phyloP scores from a whole-genome alignment of 441 rosid genomes.

The Gossypium gossypioides region DNA sequence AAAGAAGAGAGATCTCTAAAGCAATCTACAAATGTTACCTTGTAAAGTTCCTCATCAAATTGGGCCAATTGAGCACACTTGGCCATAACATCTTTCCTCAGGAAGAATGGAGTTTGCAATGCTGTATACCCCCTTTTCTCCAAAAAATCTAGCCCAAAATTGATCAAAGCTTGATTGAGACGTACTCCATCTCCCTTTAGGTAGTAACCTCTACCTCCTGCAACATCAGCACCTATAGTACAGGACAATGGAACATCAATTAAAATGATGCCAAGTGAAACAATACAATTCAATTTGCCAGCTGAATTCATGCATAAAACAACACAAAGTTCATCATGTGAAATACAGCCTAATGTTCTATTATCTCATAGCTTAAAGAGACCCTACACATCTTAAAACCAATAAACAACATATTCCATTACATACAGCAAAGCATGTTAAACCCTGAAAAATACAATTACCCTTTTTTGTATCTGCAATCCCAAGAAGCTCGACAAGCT shows the following conservation, averaged over 20 bases:
- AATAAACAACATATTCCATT: background rate
- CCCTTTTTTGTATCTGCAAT: slow-evolving; percentile 76
- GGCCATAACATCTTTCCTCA: slow-evolving; percentile 87
- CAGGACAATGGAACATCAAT: background rate
- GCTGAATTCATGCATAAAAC: background rate
- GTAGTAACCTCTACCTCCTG: slow-evolving; percentile 87
- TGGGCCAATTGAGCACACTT: slow-evolving; percentile 90
- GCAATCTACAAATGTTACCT: slow-evolving; percentile 30
- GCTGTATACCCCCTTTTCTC: slow-evolving; percentile 54
- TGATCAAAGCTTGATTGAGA: slow-evolving; percentile 82
- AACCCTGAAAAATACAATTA: slow-evolving; percentile 13
- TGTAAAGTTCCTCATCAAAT: slow-evolving; percentile 90
- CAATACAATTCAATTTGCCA: background rate
- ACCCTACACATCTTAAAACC: background rate
- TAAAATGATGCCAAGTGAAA: background rate
- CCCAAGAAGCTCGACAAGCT: slow-evolving; percentile 78
- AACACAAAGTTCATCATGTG: background rate
- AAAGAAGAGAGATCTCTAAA: background rate
- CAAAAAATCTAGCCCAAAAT: slow-evolving; percentile 65
- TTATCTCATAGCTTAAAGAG: background rate
- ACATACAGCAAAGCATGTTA: background rate
- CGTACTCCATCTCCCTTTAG: slow-evolving; percentile 73
- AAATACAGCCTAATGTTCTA: background rate
- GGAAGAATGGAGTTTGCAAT: slow-evolving; percentile 80
- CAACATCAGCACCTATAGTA: slow-evolving; percentile 68